Conservation (phyloP, 2,329 filamentous ascomycete genomes). For the Penicillium rolfsii region DNA sequence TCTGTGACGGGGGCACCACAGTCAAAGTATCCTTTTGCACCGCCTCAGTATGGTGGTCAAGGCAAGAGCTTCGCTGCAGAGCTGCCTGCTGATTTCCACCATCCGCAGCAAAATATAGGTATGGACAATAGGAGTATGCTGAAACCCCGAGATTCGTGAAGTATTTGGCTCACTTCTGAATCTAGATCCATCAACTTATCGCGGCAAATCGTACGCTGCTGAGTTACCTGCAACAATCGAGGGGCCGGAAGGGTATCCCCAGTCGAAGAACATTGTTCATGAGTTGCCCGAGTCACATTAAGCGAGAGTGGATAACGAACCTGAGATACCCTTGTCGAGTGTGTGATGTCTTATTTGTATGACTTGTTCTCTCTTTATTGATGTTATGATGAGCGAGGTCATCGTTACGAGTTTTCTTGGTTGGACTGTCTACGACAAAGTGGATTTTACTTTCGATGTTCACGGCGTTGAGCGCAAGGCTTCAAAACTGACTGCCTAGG, state of each 20-base stretch:
- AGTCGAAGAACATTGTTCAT: background rate
- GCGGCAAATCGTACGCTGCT: conserved; percentile 1
- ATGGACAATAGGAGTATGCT: background rate
- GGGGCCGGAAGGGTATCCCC: background rate
- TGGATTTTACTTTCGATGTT: background rate
- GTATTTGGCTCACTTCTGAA: background rate
- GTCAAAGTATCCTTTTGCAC: background rate
- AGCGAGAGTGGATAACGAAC: background rate
- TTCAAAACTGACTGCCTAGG: background rate
- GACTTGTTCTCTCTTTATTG: background rate
- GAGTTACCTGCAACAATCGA: conserved; percentile 13
- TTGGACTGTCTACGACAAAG: background rate
- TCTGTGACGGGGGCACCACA: conserved; percentile 1
- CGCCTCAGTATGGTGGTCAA: conserved; percentile 5
- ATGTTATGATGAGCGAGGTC: background rate
- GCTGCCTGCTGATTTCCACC: conserved; percentile 20
- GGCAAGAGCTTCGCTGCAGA: conserved; percentile 14
- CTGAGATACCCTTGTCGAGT: conserved; percentile 1
- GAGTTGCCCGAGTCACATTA: background rate
- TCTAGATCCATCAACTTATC: background rate
- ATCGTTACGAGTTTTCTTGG: background rate
- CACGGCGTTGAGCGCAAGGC: background rate
- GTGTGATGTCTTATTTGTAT: background rate
- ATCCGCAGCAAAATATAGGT: background rate
- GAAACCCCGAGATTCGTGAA: background rate